Evolutionary conservation across 306 rosid genomes (phyloP), one percentile per base, ranked within the genome.

Genomic region (Vigna angularis): DNA sequence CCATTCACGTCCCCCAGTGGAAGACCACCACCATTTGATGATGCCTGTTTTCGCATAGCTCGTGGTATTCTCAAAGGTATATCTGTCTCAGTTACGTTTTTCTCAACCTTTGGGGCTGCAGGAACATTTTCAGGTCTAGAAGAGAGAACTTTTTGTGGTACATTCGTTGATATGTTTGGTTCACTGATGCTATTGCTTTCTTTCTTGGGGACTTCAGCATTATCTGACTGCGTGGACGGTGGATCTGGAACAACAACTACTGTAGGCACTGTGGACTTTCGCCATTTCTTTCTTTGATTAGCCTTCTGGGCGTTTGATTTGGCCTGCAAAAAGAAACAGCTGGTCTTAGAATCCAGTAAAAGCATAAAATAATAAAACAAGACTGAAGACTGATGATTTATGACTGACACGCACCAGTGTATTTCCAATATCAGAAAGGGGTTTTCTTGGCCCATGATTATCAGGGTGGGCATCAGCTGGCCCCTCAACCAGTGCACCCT

Each of bases 371-470:
- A 52, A 7, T 40, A 40, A 42, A 47, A 72, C 36, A 40, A 49
- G 17, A 71, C 10, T 30, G 57, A 13, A 44, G 50, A 20, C 28
- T 26, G 28, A 26, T 26, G 28, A 78, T n/a, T 34, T 48, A 14
- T 55, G 61, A 16, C 0, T 44, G 16, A 15, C 40, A 84, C 80
- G 36, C 82, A 92, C 93, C 92, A 82, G 48, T 72, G 87, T 82
- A 86, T 95, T 95, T 81, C 99, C 99, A 50, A 95, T 95, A 81
- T 95, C 96, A 16, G 97, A 86, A 9, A 95, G 91, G 63, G 99
- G 79, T 78, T 83, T 95, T 82, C 99, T 88, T 55, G 85, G 36
- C 6, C 66, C 87, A 74, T 73, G 82, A 73, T 70, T 11, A 45
- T 45, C 86, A 52, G 49, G 87, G 72, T 77, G 76, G 20, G 90